Base-by-base conservation (phyloP, 306 rosid species). In the Corylus americana region DNA sequence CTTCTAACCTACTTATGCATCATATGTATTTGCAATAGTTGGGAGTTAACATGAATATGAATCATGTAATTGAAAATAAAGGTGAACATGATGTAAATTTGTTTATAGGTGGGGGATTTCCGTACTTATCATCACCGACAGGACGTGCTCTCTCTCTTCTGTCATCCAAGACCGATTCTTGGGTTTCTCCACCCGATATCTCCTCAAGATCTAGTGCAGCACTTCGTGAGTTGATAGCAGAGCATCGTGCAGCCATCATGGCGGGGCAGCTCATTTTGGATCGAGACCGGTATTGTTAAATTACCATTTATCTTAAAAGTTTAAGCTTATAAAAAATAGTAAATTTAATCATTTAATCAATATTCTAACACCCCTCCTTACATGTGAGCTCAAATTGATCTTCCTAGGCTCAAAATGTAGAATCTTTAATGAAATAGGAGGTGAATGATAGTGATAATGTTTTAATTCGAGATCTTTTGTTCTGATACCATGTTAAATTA, bases 91-190 rank as follows among this genome's bases (percentile, higher is more conserved):
- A 51, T 71, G 50, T 67, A 74, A 81, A 70, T 74, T 37, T 74
- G 71, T 47, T 80, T 72, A 77, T 71, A 31, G 77, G 79, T 29
- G 81, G 62, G 77, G 75, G 55, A 48, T 86, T 85, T 80, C 80
- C 82, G 5, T 81, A 77, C 70, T 62, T 82, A 48, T 75, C 84
- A 55, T 67, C 71, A 20, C 44, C 87, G 74, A 83, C 92, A 55
- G 98, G 90, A 74, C 84, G 92, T 94, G 98, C 92, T 92, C 89
- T 82, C 98, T 94, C 98, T 94, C 98, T 94, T 94, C 97, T 94
- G 98, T 92, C 98, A 89, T 81, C 93, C 29, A 85, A 86, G 85
- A 80, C 75, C 55, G 92, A 92, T 11, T 74, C 89, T 3, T 89
- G 94, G 89, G 86, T 82, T 42, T 80, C 91, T 17, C 87, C 88